Evolutionary conservation across 345 rosid genomes (phyloP).

Genomic region (Gossypium anomalum): DNA sequence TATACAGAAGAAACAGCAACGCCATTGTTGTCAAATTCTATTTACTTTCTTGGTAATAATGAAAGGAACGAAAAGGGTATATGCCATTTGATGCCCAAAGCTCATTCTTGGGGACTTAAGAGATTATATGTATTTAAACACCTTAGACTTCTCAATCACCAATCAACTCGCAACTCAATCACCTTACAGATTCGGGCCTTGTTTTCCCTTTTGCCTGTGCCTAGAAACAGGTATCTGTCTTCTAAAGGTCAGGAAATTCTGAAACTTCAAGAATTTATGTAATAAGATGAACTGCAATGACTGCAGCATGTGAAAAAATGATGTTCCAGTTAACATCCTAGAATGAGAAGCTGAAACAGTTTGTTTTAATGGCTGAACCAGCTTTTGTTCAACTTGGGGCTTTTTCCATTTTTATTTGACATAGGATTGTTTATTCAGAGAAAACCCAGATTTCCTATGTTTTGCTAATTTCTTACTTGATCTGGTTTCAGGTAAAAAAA

Average conservation of each 20-base stretch:
- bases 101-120: not conserved
- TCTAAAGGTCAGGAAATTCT: not conserved
- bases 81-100: slow-evolving; percentile 1
- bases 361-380: not conserved
- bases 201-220: too few relatives aligned
- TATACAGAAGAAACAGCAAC: not conserved
- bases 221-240: not conserved
- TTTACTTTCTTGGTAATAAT: not conserved
- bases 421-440: too few relatives aligned
- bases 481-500: not conserved
- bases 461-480: not conserved
- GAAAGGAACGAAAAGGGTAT: not conserved
- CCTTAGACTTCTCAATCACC: not conserved
- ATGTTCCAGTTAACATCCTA: too few relatives aligned
- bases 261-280: not conserved
- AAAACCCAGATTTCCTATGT: too few relatives aligned
- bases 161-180: too few relatives aligned
- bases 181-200: too few relatives aligned
- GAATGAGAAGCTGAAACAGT: not conserved
- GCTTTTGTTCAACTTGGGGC: too few relatives aligned
- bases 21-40: not conserved
- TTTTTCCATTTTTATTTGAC: too few relatives aligned
- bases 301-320: too few relatives aligned
- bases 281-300: too few relatives aligned
- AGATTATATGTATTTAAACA: not conserved